A percentile compares a stretch with the other conserved stretches of the same genome.
phyloP scores from a whole-genome alignment of 1,284 basidiomycete genomes.

The Microbotryum intermedium region DNA sequence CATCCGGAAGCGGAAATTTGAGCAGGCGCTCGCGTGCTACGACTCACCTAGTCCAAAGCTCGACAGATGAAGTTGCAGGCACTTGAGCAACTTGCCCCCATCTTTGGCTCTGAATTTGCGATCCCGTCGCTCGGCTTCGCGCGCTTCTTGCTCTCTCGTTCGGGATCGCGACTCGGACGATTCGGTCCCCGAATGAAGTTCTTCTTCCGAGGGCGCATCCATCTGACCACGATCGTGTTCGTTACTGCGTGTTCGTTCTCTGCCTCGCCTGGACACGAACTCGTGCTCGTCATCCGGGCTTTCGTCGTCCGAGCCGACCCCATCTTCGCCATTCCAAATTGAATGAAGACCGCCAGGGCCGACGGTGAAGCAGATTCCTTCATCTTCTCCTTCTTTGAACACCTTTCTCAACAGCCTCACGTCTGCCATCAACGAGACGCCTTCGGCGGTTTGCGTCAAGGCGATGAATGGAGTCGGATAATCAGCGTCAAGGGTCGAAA shows the following conservation, averaged over 20 bases:
- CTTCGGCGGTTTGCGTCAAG: conserved; percentile 27
- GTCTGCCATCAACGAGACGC: conserved; percentile 25
- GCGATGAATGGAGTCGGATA: conserved; percentile 28
- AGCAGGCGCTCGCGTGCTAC: background rate
- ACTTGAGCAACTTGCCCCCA: conserved; percentile 23
- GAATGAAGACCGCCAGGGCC: conserved; percentile 27
- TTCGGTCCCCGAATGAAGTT: no score
- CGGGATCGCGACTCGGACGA: background rate
- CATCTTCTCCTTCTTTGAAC: conserved; percentile 13
- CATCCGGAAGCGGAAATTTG: background rate
- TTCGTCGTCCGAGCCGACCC: background rate
- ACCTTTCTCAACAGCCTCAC: conserved; percentile 24
- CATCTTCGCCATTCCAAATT: conserved; percentile 25
- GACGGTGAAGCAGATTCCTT: conserved; percentile 19
- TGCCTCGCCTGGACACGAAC: background rate
- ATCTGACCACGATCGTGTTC: no score
- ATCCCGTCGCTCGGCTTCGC: background rate
- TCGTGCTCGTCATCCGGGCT: background rate
- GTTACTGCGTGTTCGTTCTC: background rate
- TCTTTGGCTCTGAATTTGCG: conserved; percentile 10
- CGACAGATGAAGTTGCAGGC: conserved; percentile 27
- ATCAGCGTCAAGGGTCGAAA: background rate
- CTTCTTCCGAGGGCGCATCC: no score
- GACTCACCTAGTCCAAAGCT: conserved; percentile 26
- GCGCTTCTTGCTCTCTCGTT: background rate